Evolutionary conservation across 2,329 filamentous ascomycete genomes (phyloP).

Genomic region (Colletotrichum tofieldiae): DNA sequence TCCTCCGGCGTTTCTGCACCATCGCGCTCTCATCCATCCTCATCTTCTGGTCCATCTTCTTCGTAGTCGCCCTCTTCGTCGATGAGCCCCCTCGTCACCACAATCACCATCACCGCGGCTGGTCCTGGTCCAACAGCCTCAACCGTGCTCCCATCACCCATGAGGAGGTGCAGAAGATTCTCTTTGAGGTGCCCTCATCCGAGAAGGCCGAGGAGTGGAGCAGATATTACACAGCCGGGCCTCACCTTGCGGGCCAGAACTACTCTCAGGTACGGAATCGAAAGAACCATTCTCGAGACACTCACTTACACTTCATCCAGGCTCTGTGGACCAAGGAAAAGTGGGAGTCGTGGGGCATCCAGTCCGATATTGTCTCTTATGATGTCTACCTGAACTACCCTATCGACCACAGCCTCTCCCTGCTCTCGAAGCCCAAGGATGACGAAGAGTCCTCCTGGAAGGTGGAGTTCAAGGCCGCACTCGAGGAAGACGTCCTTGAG

Average conservation of each 20-base stretch:
- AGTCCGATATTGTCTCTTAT: constrained; percentile 77
- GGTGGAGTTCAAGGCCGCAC: constrained; percentile 82
- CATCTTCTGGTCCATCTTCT: constrained; percentile 64
- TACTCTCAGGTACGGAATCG: constrained; percentile 71
- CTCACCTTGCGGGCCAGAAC: constrained; percentile 85
- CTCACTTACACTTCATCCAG: constrained; percentile 52
- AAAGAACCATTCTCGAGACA: background rate
- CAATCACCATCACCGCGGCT: constrained; percentile 51
- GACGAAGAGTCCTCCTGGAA: constrained; percentile 61
- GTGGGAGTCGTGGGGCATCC: constrained; percentile 81
- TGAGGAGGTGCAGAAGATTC: constrained; percentile 68
- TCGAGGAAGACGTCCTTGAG: constrained; percentile 88
- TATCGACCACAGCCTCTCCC: constrained; percentile 76
- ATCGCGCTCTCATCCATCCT: constrained; percentile 71
- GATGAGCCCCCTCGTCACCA: constrained; percentile 54
- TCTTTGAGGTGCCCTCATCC: constrained; percentile 72
- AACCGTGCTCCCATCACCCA: constrained; percentile 53
- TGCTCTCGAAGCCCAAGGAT: constrained; percentile 68
- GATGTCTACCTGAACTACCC: constrained; percentile 87
- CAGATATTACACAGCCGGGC: constrained; percentile 82
- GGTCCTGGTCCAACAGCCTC: constrained; percentile 48
- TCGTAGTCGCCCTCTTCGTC: constrained; percentile 63
- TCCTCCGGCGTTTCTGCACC: constrained; percentile 77
- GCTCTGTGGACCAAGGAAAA: constrained; percentile 82
- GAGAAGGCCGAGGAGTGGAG: constrained; percentile 79